Conservation (phyloP, 768 basidiomycete genomes). For the Trametes punicea region DNA sequence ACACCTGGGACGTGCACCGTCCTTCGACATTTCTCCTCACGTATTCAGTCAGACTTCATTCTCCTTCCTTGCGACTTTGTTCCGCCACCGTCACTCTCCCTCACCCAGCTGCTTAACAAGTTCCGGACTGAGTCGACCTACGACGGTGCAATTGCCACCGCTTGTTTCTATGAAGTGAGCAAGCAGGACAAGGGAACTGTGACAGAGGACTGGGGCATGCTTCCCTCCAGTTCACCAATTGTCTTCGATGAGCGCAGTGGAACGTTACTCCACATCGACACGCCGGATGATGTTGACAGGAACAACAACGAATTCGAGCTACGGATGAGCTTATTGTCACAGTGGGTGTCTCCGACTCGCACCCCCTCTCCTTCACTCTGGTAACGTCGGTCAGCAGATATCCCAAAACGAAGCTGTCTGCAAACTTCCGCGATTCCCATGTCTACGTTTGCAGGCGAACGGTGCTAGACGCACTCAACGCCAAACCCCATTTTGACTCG, state of each 20-base stretch:
- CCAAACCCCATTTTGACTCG: conserved; percentile 72
- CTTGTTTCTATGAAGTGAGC: conserved; percentile 58
- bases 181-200: conserved; percentile 50
- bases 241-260: conserved; percentile 65
- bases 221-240: conserved; percentile 47
- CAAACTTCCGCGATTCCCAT: conserved; percentile 77
- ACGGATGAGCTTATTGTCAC: conserved; percentile 69
- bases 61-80: conserved; percentile 90
- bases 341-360: conserved; percentile 42
- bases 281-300: conserved; percentile 61
- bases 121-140: conserved; percentile 72
- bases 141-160: conserved; percentile 59
- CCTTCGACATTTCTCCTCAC: conserved; percentile 69
- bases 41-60: conserved; percentile 83
- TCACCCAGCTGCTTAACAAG: conserved; percentile 70
- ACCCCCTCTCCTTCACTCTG: not conserved
- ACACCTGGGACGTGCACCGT: conserved; percentile 71
- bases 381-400: conserved; percentile 44
- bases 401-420: conserved; percentile 66
- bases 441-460: conserved; percentile 83
- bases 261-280: conserved; percentile 72
- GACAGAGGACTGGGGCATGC: conserved; percentile 66
- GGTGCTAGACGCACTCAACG: conserved; percentile 66
- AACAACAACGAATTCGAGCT: conserved; percentile 71
- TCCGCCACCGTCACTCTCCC: conserved; percentile 68